Percentiles rank a stretch among this genome's conserved stretches.
phyloP scores from a whole-genome alignment of 2,329 filamentous ascomycete genomes.

The Colletotrichum zoysiae region DNA sequence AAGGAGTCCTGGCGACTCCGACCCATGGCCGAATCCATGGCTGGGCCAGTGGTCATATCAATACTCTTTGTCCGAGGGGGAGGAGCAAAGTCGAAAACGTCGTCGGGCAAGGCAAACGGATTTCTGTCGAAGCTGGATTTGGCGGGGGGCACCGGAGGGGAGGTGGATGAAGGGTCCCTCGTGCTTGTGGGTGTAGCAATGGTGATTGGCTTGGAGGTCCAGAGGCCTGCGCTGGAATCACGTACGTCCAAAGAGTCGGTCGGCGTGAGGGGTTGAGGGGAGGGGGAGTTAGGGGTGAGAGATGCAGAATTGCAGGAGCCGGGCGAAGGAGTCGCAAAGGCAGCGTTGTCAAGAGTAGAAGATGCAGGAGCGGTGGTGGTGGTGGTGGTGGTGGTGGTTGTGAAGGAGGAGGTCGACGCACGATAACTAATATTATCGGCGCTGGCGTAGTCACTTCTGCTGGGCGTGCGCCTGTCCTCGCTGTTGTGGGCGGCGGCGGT shows the following conservation, averaged over 20 bases:
- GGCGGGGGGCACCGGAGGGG: slow-evolving; percentile 45
- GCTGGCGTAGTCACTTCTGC: slow-evolving; percentile 40
- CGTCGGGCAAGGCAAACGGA: slow-evolving; percentile 46
- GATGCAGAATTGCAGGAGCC: slow-evolving; percentile 50
- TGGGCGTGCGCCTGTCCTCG: slow-evolving; percentile 35
- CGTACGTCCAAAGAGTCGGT: slow-evolving; percentile 47
- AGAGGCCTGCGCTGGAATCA: slow-evolving; percentile 42
- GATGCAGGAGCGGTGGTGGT: slow-evolving; percentile 49
- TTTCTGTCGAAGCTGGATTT: slow-evolving; percentile 45
- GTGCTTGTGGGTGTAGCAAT: slow-evolving; percentile 47
- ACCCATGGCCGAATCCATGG: slow-evolving; percentile 69
- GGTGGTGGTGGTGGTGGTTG: slow-evolving; percentile 45
- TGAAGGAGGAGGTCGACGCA: slow-evolving; percentile 47
- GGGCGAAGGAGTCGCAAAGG: slow-evolving; percentile 47
- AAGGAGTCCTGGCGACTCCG: slow-evolving; percentile 74
- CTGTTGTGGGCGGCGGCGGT: slow-evolving; percentile 43
- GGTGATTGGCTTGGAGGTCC: slow-evolving; percentile 53
- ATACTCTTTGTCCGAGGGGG: slow-evolving; percentile 48
- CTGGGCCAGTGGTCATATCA: slow-evolving; percentile 70
- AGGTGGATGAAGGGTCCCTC: slow-evolving; percentile 43
- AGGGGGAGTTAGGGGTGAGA: slow-evolving; percentile 54
- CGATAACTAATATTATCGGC: slow-evolving; percentile 55
- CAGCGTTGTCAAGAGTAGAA: slow-evolving; percentile 42
- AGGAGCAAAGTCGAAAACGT: slow-evolving; percentile 45
- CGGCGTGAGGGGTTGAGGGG: slow-evolving; percentile 61